Evolutionary conservation across 768 basidiomycete species (phyloP), one percentile per base, ranked within the genome.

Genomic region (Cystofilobasidium bisporidii): DNA sequence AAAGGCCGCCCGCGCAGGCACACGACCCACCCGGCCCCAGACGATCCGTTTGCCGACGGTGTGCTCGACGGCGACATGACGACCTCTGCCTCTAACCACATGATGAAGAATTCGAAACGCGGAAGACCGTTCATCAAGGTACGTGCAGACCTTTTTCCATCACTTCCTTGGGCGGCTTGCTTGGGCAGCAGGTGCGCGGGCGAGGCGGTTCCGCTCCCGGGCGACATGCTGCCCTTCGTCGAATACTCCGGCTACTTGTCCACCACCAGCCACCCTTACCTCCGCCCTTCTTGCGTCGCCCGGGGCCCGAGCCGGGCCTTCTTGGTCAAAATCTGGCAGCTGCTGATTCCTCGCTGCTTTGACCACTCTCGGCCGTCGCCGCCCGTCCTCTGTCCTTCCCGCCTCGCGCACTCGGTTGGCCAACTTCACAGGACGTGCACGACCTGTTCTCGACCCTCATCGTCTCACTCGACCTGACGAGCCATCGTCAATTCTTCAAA

Each of bases 61-160:
- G 24, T 18, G 20, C 1, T n/a, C 40, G 45, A n/a, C 60, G 22
- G 9, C 28, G 20, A 22, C 28, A 62, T 62, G 50, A 59, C 40
- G 33, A 57, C 32, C 17, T 26, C 26, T 9, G 67, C 67, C 17
- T 63, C 48, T 28, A 68, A 68, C 61, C 92, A 94, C 78, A 89
- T 94, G 89, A 96, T 97, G 92, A 93, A 94, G 84, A 94, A 89
- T 18, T 94, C 92, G 76, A 90, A 91, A 81, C 85, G 92, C 75
- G 92, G 92, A 70, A 83, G 92, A 72, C 92, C 92, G 18, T 96
- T 86, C 78, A 83, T 93, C 78, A 94, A 93, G 85, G 92, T 88
- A 65, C 70, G 75, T 75, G n/a, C n/a, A n/a, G n/a, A n/a, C n/a
- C n/a, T n/a, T n/a, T n/a, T n/a, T n/a, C n/a, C n/a, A n/a, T n/a